phyloP scores from a whole-genome alignment of 2,329 filamentous ascomycete genomes.

The Knoxdaviesia capensis region DNA sequence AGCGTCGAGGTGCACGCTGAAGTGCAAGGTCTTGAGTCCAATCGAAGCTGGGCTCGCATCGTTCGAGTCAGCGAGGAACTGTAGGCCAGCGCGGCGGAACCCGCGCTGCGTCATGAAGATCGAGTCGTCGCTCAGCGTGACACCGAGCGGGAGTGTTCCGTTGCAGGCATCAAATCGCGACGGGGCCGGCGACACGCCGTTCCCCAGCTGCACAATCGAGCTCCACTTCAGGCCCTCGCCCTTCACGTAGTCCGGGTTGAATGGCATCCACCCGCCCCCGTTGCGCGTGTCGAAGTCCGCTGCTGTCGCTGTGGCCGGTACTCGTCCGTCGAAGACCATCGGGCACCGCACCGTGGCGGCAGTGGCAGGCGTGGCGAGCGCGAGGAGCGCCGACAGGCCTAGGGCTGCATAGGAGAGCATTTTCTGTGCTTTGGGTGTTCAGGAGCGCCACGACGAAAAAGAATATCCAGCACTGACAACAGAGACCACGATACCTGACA shows the following conservation, averaged over 20 bases:
- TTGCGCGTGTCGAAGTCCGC: slow-evolving; percentile 13
- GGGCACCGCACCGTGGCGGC: slow-evolving; percentile 11
- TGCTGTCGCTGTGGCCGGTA: slow-evolving; percentile 8
- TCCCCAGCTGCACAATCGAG: slow-evolving; percentile 13
- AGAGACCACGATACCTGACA: not conserved
- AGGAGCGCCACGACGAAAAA: not conserved
- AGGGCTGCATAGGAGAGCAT: slow-evolving; percentile 1
- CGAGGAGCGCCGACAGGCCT: not conserved
- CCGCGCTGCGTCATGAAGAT: slow-evolving; percentile 24
- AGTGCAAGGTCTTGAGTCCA: slow-evolving; percentile 16
- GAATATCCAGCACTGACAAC: too few species aligned
- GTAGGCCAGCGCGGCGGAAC: slow-evolving; percentile 23
- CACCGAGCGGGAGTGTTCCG: slow-evolving; percentile 17
- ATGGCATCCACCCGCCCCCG: slow-evolving; percentile 11
- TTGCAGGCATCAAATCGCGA: slow-evolving; percentile 17
- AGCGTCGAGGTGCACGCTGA: slow-evolving; percentile 14
- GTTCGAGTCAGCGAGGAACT: slow-evolving; percentile 21
- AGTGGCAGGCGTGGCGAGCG: not conserved
- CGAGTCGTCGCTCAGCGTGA: slow-evolving; percentile 21
- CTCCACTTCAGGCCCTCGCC: slow-evolving; percentile 14
- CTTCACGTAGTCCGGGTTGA: slow-evolving; percentile 17
- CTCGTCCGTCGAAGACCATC: slow-evolving; percentile 16
- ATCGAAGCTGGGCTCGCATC: slow-evolving; percentile 13
- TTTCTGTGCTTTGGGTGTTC: not conserved
- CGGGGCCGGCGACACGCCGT: slow-evolving; percentile 5